A percentile compares a stretch with the other conserved stretches of the same genome.
These are phyloP conservation scores for Suillus subalutaceus DNA, from an alignment of 768 basidiomycete species.

Conservation along the genomic window DNA sequence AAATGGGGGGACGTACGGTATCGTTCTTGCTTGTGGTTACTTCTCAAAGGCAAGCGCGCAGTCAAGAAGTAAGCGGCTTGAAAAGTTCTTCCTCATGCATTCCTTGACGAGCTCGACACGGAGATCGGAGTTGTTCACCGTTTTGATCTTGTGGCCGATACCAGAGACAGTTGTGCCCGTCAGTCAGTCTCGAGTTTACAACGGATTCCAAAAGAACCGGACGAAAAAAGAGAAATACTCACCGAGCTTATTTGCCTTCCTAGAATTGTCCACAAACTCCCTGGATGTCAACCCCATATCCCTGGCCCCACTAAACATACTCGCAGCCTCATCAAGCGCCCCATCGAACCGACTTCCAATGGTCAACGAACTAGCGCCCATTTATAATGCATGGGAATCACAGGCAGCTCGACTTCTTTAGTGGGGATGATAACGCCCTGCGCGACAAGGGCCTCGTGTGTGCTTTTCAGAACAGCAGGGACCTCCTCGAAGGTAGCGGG, in stretches of 20 bases:
- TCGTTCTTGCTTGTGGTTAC: constrained; percentile 98
- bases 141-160: constrained; percentile 99
- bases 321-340: constrained; percentile 95
- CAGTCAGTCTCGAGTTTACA: neutral
- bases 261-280: constrained; percentile 93
- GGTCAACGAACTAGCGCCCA: constrained; percentile 99
- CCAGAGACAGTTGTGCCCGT: constrained; percentile 66
- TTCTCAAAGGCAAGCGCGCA: constrained; percentile 96
- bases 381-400: constrained; percentile 99
- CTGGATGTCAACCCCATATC: constrained; percentile 94
- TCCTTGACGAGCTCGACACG: constrained; percentile 95
- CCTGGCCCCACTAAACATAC: constrained; percentile 92
- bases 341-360: constrained; percentile 99
- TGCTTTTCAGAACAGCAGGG: constrained; percentile 66
- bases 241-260: constrained; percentile 95
- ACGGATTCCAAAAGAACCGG: neutral
- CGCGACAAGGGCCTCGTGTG: constrained; percentile 81
- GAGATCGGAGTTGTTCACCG: constrained; percentile 92
- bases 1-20: constrained; percentile 51
- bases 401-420: constrained; percentile 85
- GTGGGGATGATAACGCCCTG: constrained; percentile 68
- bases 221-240: constrained; percentile 32
- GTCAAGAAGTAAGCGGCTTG: constrained; percentile 88
- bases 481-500: constrained; percentile 98
- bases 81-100: constrained; percentile 95